Evolutionary conservation across 164 flowering plant genomes (phyloP), one percentile per base, ranked within the genome.

Genomic region (Macadamia tetraphylla): DNA sequence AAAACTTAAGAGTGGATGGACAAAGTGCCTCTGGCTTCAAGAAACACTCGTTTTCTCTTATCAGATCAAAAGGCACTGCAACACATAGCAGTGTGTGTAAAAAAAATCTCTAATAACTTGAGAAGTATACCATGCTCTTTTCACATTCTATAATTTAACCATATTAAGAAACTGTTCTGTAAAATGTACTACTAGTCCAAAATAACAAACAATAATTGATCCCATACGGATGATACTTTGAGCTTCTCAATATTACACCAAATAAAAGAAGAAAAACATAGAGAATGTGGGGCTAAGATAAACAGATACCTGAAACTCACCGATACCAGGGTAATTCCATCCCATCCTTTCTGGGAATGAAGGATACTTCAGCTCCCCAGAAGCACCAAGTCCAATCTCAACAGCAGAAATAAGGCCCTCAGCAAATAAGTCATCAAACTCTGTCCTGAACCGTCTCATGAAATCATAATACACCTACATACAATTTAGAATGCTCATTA

Each of bases 291-390:
- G 57, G 58, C 35, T 52, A 29, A 40, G 42, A 51, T n/a, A 56
- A 67, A 74, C 48, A 73, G 74, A 77, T 88, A 93, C 98, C 97
- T 93, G 97, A 77, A 93, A 93, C 85, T 91, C 97, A 85, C 98
- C 98, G 66, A 91, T 78, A 63, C 98, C 98, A 75, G 97, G 97
- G 71, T 93, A 89, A 58, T 78, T 79, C 95, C 98, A 92, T 65
- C 94, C 98, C 83, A 81, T 78, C 70, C 83, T 87, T 70, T 81
- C 91, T 29, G 96, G 72, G 75, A 83, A 86, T 58, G 92, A 84
- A 62, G 98, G 98, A 67, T 87, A 92, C 65, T 81, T 83, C 43
- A 90, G 81, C 73, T 90, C 98, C 29, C 98, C 96, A 75, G 88
- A 86, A 71, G 91, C 73, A 66, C 98, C 98, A 60, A 92, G 83